Conservation (phyloP, 768 basidiomycete species). For the Rhodosporidiobolus sp. region DNA sequence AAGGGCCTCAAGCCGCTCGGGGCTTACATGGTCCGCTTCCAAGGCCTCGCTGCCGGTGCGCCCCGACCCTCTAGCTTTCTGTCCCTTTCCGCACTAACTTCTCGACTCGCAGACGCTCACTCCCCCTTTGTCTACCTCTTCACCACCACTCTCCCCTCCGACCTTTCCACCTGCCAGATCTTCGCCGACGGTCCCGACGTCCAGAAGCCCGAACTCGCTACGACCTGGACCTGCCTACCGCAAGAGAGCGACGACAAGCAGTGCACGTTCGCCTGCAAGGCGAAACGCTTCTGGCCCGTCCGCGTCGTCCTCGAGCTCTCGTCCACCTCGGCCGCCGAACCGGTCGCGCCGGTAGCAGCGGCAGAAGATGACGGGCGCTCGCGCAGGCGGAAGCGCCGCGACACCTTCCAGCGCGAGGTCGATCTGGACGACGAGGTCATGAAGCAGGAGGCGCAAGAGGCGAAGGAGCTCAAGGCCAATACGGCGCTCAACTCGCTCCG, state of each 20-base stretch:
- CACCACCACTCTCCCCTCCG: slow-evolving; percentile 2
- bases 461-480: slow-evolving; percentile 4
- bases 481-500: slow-evolving; percentile 2
- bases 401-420: slow-evolving; percentile 24
- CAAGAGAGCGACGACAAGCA: neutral
- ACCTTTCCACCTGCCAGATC: neutral
- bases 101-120: slow-evolving; percentile 13
- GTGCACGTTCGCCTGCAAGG: slow-evolving; percentile 28
- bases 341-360: neutral
- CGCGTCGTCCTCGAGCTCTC: slow-evolving; percentile 29
- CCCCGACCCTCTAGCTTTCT: too few species aligned
- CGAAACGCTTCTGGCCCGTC: slow-evolving; percentile 37
- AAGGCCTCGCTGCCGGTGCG: slow-evolving; percentile 4
- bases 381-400: slow-evolving; percentile 9
- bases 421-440: slow-evolving; percentile 21
- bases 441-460: slow-evolving; percentile 8
- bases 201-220: neutral
- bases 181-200: neutral
- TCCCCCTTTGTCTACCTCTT: slow-evolving; percentile 28
- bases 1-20: slow-evolving; percentile 15
- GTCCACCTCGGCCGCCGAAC: neutral
- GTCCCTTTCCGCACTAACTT: neutral
- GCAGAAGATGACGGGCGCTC: neutral
- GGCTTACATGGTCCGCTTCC: slow-evolving; percentile 34
- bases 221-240: slow-evolving; percentile 21